Base-by-base conservation (phyloP, 257 asterid species). In the Gentiana macrophylla region DNA sequence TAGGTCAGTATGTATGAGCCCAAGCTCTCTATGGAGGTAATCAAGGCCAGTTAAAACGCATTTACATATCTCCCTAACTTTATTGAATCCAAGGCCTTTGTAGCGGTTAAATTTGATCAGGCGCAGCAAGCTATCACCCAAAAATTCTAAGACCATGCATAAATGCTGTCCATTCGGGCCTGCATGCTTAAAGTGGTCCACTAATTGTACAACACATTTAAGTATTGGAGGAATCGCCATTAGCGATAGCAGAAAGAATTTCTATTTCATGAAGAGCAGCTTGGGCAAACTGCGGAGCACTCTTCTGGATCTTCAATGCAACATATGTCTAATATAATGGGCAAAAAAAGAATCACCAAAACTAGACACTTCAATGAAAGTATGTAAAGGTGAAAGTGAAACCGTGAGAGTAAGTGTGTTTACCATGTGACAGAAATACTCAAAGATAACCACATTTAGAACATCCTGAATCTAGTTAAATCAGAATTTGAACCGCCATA, bases 81-180 rank as follows among this genome's bases (percentile, higher is more conserved):
- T 85, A 68, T 60, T 77, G 70, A 86, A 48, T 53, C 76, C 91
- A 57, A 92, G 93, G 53, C 97, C 94, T 71, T 82, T 86, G 69
- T 88, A 84, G 12, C 80, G 86, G 71, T 81, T 83, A 69, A 78
- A 80, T 77, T 79, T 88, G 70, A 83, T 79, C 49, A 92, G 77
- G 53, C 79, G 82, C 63, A 92, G 79, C 60, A 92, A 77, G 76
- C 84, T 92, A 72, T 92, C 99, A 37, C 99, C 99, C 37, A 92
- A 93, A 80, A 88, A 92, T 66, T 92, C 95, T 67, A 92, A 79
- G 59, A 78, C 99, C 99, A 92, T 92, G 80, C 99, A 92, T 55
- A 78, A 64, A 70, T 92, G 99, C 75, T 92, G 99, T 55, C 99
- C 97, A 57, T 92, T 92, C 35, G 99, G 99, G 67, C 99, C 99